phyloP scores from a whole-genome alignment of 345 rosid genomes.

The Abelmoschus esculentus region DNA sequence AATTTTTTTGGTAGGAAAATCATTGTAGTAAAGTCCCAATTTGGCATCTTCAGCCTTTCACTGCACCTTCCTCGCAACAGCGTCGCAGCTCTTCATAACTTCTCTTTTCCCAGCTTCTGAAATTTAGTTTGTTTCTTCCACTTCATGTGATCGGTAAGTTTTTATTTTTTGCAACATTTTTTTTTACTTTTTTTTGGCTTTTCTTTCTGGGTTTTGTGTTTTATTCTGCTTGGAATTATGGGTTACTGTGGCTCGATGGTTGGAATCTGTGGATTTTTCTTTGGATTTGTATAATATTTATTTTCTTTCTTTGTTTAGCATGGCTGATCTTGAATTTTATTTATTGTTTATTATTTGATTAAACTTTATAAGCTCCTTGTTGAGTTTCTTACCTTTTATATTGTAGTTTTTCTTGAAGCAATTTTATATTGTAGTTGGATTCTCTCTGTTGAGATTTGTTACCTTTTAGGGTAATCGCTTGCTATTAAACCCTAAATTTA shows the following conservation, averaged over 20 bases:
- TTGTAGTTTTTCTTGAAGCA: too few relatives aligned
- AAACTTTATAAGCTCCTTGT: not conserved
- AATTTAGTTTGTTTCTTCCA: not conserved
- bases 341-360: not conserved
- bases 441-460: not conserved
- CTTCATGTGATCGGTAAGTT: conserved; percentile 56
- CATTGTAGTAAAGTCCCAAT: not conserved
- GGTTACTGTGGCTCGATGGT: not conserved
- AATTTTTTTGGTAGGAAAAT: too few relatives aligned
- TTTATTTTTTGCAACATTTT: not conserved
- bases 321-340: conserved; percentile 1
- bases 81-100: conserved; percentile 8
- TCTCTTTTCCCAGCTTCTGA: not conserved
- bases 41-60: not conserved
- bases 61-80: not conserved
- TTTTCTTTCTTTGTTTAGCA: conserved; percentile 4
- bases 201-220: conserved; percentile 7
- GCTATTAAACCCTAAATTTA: not conserved
- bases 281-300: conserved; percentile 4
- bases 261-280: conserved; percentile 1
- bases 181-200: not conserved
- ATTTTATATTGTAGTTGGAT: too few relatives aligned
- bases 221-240: not conserved
- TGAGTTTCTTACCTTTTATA: too few relatives aligned
- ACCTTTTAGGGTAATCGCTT: not conserved